Percentiles rank a stretch among this genome's conserved stretches.
Conservation (phyloP, 2,329 filamentous ascomycete genomes). For the Elsinoe arachidis region DNA sequence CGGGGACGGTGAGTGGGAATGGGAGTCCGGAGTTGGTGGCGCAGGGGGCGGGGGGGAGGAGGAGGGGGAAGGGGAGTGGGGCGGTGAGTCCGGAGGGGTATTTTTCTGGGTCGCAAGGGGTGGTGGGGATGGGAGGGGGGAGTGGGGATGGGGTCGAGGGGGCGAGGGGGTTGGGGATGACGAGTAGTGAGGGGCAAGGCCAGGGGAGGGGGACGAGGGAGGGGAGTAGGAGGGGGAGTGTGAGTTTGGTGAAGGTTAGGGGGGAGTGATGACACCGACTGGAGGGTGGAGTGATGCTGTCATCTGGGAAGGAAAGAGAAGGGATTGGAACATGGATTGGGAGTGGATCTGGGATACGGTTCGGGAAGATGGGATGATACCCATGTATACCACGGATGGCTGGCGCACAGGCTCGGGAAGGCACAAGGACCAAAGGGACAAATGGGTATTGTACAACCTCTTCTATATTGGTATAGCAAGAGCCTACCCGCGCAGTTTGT, state of each 20-base stretch:
- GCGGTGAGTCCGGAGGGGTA: constrained; percentile 22
- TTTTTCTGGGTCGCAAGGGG: constrained; percentile 14
- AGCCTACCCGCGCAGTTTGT: too few relatives aligned
- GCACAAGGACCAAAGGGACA: too few relatives aligned
- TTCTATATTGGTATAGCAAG: too few relatives aligned
- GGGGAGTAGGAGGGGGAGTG: constrained; percentile 1
- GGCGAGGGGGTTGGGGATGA: background rate
- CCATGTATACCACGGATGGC: too few relatives aligned
- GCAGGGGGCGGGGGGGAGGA: background rate
- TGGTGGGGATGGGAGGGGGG: too few relatives aligned
- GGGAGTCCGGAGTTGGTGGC: constrained; percentile 16
- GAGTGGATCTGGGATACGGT: background rate
- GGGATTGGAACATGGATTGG: background rate
- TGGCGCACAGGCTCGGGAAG: too few relatives aligned
- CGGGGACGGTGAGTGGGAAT: constrained; percentile 27
- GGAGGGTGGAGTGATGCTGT: background rate
- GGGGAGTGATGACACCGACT: background rate
- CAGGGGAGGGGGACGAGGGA: background rate
- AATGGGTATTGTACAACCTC: too few relatives aligned
- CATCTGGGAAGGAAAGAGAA: background rate
- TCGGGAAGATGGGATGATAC: too few relatives aligned
- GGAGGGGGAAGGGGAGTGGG: constrained; percentile 15
- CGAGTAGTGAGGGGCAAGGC: background rate
- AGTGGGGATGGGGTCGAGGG: background rate
- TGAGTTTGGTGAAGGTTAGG: constrained; percentile 11